Percentiles rank a stretch among this genome's conserved stretches.
Evolutionary conservation across 768 basidiomycete genomes (phyloP).

Genomic region (Lactifluus hygrophoroides): DNA sequence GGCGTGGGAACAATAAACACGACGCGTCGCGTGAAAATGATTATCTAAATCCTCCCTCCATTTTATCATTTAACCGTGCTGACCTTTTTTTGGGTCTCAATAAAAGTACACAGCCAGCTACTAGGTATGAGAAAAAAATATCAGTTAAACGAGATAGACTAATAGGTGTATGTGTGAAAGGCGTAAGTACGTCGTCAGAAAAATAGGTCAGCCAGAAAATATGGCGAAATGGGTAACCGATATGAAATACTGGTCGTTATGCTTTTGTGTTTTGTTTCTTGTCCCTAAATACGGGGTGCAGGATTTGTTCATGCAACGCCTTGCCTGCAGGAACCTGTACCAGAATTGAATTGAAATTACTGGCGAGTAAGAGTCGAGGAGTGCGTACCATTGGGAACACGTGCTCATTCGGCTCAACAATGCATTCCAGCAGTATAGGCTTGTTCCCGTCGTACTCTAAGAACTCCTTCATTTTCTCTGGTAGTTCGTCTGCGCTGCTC

Average conservation of each 20-base stretch:
- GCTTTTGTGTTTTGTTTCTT: constrained; percentile 7
- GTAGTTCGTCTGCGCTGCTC: constrained; percentile 61
- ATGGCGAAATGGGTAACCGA: too few species aligned
- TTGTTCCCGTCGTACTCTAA: constrained; percentile 83
- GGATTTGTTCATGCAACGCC: constrained; percentile 84
- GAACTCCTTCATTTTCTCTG: constrained; percentile 97
- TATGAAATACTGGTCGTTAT: background rate
- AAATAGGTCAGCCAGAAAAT: background rate
- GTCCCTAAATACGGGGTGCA: constrained; percentile 45
- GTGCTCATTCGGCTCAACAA: constrained; percentile 77
- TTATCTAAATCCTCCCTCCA: background rate
- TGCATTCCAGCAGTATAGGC: constrained; percentile 87
- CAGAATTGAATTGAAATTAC: constrained; percentile 9
- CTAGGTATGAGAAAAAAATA: background rate
- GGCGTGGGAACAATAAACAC: constrained; percentile 19
- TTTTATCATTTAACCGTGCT: background rate
- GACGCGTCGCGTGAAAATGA: constrained; percentile 3
- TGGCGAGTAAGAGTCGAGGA: constrained; percentile 15
- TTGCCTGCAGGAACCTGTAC: constrained; percentile 84
- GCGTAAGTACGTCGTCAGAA: too few species aligned
- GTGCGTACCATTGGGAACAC: constrained; percentile 79
- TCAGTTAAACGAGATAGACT: background rate
- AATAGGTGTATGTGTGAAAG: background rate
- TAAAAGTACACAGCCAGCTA: constrained; percentile 15
- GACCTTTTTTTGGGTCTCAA: background rate